Base-by-base conservation (phyloP, 495 filamentous ascomycete species). In the Clavariopsis aquatica region DNA sequence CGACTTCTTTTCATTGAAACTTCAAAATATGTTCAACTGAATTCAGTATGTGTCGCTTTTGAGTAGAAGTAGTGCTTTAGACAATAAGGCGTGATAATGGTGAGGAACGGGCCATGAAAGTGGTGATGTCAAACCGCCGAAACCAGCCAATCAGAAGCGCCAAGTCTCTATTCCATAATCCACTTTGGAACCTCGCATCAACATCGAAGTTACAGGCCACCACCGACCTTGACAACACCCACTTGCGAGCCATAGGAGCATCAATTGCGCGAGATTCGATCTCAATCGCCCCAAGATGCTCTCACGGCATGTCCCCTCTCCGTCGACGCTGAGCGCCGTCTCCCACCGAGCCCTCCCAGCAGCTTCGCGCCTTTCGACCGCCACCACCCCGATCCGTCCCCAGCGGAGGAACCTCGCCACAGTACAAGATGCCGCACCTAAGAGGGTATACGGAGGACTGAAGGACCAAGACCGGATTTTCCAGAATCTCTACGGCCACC, bases 381-480 rank as follows among this genome's bases (percentile, higher is more conserved):
- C 62, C 76, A 80, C 72, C 75, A 69, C 67, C 49, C 41, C 69
- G 43, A 61, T 63, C 60, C 76, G 78, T 71, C 72, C 78, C 52
- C 84, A 86, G 75, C 77, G 72, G 72, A 83, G 87, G 74, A 81
- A 80, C 60, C 87, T 98, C 77, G 94, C 94, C 69, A 95, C 92
- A 43, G 93, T 96, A 71, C 88, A 92, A 77, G 93, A 98, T 78
- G 84, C 80, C 61, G 81, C 87, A 60, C 83, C 88, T 29, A 90
- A 88, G 73, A 85, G 86, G 69, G 87, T 81, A 64, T 89, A 92
- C 79, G 92, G 94, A 72, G 90, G 90, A 53, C 82, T 98, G 57
- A 85, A 84, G 74, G 94, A 98, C 76, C 92, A 98, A 80, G 94
- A 98, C 74, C 85, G 94, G 69, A 98, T 98, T 80, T 98, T 98